Conservation (phyloP, 1,139 yeast genomes). For the Geotrichum klebahnii region DNA sequence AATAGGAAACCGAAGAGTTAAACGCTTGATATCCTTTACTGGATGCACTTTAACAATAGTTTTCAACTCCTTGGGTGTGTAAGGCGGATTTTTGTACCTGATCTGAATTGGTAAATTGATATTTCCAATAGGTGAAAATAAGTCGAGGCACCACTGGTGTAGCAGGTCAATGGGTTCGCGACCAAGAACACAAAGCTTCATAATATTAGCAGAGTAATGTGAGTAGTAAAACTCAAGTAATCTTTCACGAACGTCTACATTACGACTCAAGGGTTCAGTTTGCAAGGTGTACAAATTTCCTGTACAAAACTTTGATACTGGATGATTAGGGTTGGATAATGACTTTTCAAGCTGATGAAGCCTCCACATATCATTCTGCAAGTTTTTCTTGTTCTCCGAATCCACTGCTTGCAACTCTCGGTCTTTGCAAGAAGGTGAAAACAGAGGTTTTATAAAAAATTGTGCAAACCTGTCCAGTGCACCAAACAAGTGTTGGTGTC, state of each 20-base stretch:
- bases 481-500: conserved; percentile 70
- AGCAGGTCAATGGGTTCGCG: conserved; percentile 71
- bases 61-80: conserved; percentile 47
- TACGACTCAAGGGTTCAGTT: conserved; percentile 48
- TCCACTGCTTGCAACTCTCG: conserved; percentile 93
- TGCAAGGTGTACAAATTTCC: conserved; percentile 65
- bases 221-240: conserved; percentile 56
- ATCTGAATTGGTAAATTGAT: conserved; percentile 49
- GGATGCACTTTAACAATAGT: conserved; percentile 68
- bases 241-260: conserved; percentile 63
- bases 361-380: conserved; percentile 88
- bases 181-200: conserved; percentile 84
- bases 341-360: conserved; percentile 77
- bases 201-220: conserved; percentile 68
- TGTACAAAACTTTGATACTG: conserved; percentile 67
- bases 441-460: conserved; percentile 82
- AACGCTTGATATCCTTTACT: conserved; percentile 67
- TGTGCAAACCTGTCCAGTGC: conserved; percentile 92
- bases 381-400: conserved; percentile 88
- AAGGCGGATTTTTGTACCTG: conserved; percentile 46
- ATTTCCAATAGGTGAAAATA: conserved; percentile 62
- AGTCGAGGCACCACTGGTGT: conserved; percentile 62
- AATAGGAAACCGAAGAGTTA: conserved; percentile 65
- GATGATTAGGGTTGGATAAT: conserved; percentile 65
- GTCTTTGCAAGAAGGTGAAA: conserved; percentile 75